Percentiles rank a stretch among this genome's conserved stretches.
Evolutionary conservation across 768 basidiomycete species (phyloP).

Genomic region (Rhodosporidiobolus odoratus): DNA sequence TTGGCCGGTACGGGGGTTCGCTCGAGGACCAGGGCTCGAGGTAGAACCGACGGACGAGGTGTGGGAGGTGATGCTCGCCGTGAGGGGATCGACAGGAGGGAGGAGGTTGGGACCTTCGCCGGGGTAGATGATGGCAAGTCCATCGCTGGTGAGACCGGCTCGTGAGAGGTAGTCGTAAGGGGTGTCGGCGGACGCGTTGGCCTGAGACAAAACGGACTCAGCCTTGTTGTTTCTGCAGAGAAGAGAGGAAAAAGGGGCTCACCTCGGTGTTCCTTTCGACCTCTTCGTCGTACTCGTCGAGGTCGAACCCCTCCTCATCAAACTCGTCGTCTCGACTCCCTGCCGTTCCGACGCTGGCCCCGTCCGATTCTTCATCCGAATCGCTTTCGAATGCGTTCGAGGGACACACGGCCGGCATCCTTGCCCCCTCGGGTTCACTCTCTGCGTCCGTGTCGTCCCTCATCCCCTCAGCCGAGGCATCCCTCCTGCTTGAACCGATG

Average conservation of each 20-base stretch:
- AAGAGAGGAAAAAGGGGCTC: not conserved
- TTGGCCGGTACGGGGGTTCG: constrained; percentile 23
- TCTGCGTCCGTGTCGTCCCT: constrained; percentile 30
- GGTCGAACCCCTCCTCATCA: too few species aligned
- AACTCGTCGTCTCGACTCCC: not conserved
- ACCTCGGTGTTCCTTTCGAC: constrained; percentile 37
- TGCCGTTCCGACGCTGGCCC: constrained; percentile 12
- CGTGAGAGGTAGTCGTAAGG: constrained; percentile 32
- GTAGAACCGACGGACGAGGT: not conserved
- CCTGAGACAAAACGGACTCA: not conserved
- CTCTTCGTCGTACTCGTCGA: too few species aligned
- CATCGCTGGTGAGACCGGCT: constrained; percentile 7
- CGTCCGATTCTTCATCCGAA: constrained; percentile 22
- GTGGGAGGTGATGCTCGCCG: not conserved
- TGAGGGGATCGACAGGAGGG: constrained; percentile 6
- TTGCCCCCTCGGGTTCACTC: constrained; percentile 17
- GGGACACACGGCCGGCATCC: constrained; percentile 21
- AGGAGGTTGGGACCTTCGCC: constrained; percentile 39
- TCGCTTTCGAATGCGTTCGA: constrained; percentile 32
- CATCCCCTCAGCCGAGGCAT: constrained; percentile 28
- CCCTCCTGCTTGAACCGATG: not conserved
- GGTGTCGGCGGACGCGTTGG: constrained; percentile 33
- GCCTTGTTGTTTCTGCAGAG: not conserved
- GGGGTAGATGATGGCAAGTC: constrained; percentile 20
- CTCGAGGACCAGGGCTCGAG: not conserved